A percentile compares a stretch with the other conserved stretches of the same genome.
These are phyloP conservation scores for Fragaria ananassa DNA, from an alignment of 306 rosid species.

Conservation along the genomic window DNA sequence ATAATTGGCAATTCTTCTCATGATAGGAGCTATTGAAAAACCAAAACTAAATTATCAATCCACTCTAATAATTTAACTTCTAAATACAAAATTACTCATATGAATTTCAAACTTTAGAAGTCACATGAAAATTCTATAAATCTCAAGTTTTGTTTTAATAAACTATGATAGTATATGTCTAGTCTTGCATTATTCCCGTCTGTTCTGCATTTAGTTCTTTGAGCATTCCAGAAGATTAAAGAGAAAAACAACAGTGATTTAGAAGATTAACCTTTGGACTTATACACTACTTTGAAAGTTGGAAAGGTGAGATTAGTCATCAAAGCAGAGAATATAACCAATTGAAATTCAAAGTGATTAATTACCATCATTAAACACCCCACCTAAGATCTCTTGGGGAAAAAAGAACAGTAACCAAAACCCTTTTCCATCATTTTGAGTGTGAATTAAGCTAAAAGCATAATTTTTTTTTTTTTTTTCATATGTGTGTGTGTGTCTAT, in stretches of 20 bases:
- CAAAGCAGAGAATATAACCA: slow-evolving; percentile 10
- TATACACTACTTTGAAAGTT: background rate
- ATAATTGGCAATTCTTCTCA: background rate
- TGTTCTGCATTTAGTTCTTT: background rate
- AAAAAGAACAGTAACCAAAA: background rate
- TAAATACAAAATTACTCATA: background rate
- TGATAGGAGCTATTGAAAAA: background rate
- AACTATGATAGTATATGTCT: too few species aligned
- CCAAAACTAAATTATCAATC: too few species aligned
- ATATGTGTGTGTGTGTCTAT: too few species aligned
- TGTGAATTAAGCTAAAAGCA: background rate
- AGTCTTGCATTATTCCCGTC: background rate
- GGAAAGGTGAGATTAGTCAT: slow-evolving; percentile 18
- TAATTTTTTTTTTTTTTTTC: background rate
- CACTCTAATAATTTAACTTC: background rate
- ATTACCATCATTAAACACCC: slow-evolving; percentile 3
- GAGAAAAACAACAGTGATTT: background rate
- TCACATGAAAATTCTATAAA: background rate
- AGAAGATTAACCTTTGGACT: slow-evolving; percentile 1
- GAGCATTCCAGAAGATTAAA: background rate
- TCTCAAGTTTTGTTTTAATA: background rate
- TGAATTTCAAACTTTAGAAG: background rate
- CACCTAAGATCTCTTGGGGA: background rate
- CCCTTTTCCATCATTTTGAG: slow-evolving; percentile 6
- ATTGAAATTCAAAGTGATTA: slow-evolving; percentile 8